phyloP scores from a whole-genome alignment of 352 stramenopile genomes.

The Globisporangium megalacanthum region DNA sequence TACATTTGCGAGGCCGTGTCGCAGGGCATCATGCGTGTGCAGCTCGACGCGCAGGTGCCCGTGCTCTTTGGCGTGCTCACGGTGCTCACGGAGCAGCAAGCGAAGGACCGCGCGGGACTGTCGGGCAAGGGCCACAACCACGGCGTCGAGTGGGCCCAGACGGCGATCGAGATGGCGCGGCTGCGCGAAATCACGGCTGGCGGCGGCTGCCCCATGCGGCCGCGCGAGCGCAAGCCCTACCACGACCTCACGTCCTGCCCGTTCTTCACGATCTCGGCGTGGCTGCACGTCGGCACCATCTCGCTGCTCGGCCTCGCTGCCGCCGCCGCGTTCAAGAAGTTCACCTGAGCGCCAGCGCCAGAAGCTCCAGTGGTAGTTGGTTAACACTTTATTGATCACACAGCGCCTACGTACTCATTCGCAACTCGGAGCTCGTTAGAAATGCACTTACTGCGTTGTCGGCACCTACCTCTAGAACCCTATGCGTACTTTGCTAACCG shows the following conservation, averaged over 20 bases:
- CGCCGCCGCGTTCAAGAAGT: conserved; percentile 48
- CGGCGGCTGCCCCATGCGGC: conserved; percentile 64
- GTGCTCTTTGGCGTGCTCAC: conserved; percentile 94
- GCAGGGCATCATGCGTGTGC: conserved; percentile 96
- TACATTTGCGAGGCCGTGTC: conserved; percentile 98
- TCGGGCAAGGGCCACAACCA: conserved; percentile 91
- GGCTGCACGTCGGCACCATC: conserved; percentile 68
- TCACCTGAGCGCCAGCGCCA: conserved; percentile 24
- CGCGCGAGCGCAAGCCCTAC: conserved; percentile 60
- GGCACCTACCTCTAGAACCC: conserved; percentile 28
- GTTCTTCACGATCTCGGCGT: conserved; percentile 75
- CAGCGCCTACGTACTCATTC: not conserved
- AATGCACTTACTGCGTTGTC: not conserved
- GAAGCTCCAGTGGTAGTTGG: not conserved
- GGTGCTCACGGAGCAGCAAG: conserved; percentile 95
- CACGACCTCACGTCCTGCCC: conserved; percentile 67
- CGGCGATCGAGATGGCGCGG: conserved; percentile 94
- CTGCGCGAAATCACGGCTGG: conserved; percentile 68
- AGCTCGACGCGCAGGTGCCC: conserved; percentile 86
- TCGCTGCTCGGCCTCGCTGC: conserved; percentile 45
- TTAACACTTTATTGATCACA: not conserved
- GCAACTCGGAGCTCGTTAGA: conserved; percentile 6
- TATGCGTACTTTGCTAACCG: conserved; percentile 57
- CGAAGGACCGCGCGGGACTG: conserved; percentile 86
- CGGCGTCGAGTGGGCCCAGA: conserved; percentile 95